phyloP scores from a whole-genome alignment of 2,329 filamentous ascomycete genomes.

The Cladophialophora carrionii region DNA sequence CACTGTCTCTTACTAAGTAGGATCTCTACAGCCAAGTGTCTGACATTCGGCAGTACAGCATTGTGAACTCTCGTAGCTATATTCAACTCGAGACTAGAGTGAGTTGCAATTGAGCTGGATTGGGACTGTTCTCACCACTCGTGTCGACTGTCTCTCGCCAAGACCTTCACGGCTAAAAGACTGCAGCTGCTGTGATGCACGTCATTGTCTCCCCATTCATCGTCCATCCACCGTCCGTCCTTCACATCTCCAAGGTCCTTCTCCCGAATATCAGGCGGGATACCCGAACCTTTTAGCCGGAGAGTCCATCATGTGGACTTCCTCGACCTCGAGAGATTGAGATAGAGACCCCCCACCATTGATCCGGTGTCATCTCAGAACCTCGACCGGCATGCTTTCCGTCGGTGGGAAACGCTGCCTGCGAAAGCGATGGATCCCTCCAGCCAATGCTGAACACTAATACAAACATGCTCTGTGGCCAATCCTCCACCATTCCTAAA shows the following conservation, averaged over 20 bases:
- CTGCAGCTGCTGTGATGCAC: background rate
- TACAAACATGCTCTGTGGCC: background rate
- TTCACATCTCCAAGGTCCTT: background rate
- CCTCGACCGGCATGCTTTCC: constrained; percentile 4
- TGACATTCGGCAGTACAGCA: too few relatives aligned
- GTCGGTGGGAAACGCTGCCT: background rate
- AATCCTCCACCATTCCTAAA: constrained; percentile 2
- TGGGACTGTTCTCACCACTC: too few relatives aligned
- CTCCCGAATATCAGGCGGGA: constrained; percentile 7
- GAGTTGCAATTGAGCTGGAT: too few relatives aligned
- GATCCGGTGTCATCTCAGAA: background rate
- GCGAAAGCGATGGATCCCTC: background rate
- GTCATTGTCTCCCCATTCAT: background rate
- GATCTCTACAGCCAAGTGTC: too few relatives aligned
- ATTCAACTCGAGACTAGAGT: too few relatives aligned
- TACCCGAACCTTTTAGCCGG: constrained; percentile 12
- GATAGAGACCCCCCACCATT: background rate
- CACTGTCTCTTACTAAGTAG: background rate
- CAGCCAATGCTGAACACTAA: background rate
- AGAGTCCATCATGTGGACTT: constrained; percentile 9
- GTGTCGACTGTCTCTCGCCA: background rate
- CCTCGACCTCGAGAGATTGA: background rate
- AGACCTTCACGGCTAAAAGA: constrained; percentile 9
- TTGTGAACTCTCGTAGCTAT: too few relatives aligned
- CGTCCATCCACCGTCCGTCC: background rate